A percentile compares a stretch with the other conserved stretches of the same genome.
These are phyloP conservation scores for Colletotrichum kahawae DNA, from an alignment of 2,329 filamentous ascomycete species.

Conservation along the genomic window DNA sequence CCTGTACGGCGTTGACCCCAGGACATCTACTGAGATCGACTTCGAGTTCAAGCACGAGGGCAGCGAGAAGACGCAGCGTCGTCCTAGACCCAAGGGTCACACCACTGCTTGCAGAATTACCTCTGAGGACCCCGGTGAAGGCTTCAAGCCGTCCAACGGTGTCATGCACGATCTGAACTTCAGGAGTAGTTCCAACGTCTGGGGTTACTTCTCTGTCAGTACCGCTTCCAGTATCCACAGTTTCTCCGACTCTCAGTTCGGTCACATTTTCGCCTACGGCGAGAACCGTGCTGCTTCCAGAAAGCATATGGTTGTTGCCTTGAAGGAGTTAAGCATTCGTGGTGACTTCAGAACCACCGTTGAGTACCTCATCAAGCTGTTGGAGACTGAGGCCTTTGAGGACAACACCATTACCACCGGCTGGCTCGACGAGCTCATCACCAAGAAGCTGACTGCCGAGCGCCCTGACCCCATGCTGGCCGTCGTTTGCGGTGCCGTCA, in stretches of 20 bases:
- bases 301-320: constrained; percentile 98
- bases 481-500: constrained; percentile 93
- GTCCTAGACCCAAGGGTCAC: constrained; percentile 93
- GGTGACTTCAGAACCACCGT: constrained; percentile 99
- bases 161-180: constrained; percentile 99
- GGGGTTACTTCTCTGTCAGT: constrained; percentile 99
- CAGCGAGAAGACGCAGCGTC: constrained; percentile 83
- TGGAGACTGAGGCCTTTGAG: constrained; percentile 97
- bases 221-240: constrained; percentile 97
- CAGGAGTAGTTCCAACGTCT: constrained; percentile 97
- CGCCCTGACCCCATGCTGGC: constrained; percentile 91
- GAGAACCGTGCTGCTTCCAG: constrained; percentile 95
- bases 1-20: constrained; percentile 93
- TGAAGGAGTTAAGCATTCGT: constrained; percentile 99
- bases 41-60: constrained; percentile 92
- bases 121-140: constrained; percentile 97
- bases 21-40: constrained; percentile 85
- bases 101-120: constrained; percentile 99
- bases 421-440: constrained; percentile 98
- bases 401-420: constrained; percentile 99
- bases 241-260: constrained; percentile 98
- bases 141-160: constrained; percentile 99
- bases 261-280: constrained; percentile 98
- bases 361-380: constrained; percentile 97
- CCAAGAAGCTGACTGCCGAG: constrained; percentile 96